Evolutionary conservation across 2,329 filamentous ascomycete species (phyloP).

Genomic region (Rhynchosporium secalis): DNA sequence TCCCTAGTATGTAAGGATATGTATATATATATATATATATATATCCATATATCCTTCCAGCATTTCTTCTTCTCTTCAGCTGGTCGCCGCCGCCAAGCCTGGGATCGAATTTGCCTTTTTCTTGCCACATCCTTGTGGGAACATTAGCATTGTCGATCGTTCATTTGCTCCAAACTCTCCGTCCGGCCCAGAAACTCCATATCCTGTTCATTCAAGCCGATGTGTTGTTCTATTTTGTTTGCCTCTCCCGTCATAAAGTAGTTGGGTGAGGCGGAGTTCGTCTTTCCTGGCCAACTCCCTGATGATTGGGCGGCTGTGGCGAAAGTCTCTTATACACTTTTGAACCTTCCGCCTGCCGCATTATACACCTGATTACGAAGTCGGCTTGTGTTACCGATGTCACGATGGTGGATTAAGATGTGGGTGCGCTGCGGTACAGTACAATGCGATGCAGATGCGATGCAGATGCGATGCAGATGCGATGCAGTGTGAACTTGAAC

Average conservation of each 20-base stretch:
- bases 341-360: too few species aligned
- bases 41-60: not conserved
- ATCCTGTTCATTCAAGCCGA: not conserved
- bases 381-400: not conserved
- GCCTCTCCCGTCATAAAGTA: not conserved
- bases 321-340: not conserved
- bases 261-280: not conserved
- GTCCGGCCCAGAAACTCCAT: not conserved
- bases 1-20: too few species aligned
- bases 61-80: conserved; percentile 19
- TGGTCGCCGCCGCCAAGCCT: conserved; percentile 25
- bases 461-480: not conserved
- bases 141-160: conserved; percentile 1
- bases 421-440: not conserved
- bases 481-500: too few species aligned
- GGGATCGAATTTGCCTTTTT: conserved; percentile 9
- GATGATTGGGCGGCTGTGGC: conserved; percentile 1
- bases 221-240: not conserved
- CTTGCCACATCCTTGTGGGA: conserved; percentile 6
- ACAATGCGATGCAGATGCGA: not conserved
- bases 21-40: too few species aligned
- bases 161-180: not conserved
- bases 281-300: not conserved
- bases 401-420: not conserved
- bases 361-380: too few species aligned